phyloP scores from a whole-genome alignment of 164 flowering plant species.

The Tinospora cordifolia region DNA sequence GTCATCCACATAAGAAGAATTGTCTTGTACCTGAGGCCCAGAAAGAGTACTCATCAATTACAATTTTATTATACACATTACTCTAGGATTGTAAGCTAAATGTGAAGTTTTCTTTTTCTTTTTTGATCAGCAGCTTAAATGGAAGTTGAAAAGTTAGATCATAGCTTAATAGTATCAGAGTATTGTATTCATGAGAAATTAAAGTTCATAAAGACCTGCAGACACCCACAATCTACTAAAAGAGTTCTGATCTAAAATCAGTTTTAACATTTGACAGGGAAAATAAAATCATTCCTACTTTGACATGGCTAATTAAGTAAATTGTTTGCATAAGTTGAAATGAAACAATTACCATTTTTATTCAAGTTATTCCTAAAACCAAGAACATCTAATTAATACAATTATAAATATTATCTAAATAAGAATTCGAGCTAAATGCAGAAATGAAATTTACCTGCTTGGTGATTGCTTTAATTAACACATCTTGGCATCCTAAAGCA shows the following conservation, averaged over 20 bases:
- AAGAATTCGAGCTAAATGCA: background rate
- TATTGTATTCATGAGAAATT: background rate
- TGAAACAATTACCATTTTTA: background rate
- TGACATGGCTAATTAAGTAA: background rate
- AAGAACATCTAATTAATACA: background rate
- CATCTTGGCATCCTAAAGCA: conserved; percentile 69
- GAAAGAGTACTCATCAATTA: background rate
- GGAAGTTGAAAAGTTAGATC: background rate
- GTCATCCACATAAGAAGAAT: conserved; percentile 26
- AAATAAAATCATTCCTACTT: background rate
- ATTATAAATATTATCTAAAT: background rate
- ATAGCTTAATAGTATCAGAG: background rate
- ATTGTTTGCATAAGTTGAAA: background rate
- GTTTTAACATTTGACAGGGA: background rate
- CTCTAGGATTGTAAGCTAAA: background rate
- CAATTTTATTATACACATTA: background rate
- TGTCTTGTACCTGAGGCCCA: conserved; percentile 38
- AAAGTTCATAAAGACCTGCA: background rate
- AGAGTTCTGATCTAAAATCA: background rate
- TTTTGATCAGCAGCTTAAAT: no score
- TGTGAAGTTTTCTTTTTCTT: background rate
- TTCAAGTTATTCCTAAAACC: background rate
- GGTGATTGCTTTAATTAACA: conserved; percentile 46
- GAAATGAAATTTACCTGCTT: conserved; percentile 46
- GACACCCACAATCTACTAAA: background rate